Conservation (phyloP, 305 asterid species). For the Fraxinus angustifolia region DNA sequence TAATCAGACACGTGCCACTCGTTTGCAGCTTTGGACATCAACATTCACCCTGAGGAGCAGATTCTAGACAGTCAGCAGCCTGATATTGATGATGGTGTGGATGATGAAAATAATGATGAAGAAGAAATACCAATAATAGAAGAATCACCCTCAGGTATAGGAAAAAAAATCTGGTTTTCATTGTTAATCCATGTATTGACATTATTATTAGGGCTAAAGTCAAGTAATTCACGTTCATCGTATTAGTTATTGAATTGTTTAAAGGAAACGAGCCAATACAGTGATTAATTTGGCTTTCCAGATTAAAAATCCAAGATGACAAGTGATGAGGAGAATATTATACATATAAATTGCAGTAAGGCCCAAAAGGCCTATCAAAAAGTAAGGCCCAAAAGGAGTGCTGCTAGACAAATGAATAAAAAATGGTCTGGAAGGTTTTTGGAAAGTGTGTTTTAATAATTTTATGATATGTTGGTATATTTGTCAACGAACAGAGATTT, state of each 20-base stretch:
- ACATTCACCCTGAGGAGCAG: conserved; percentile 79
- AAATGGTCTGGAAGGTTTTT: background rate
- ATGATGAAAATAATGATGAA: conserved; percentile 64
- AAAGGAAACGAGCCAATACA: background rate
- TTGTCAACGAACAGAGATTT: background rate
- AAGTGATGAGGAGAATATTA: background rate
- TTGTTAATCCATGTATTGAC: background rate
- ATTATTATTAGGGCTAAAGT: background rate
- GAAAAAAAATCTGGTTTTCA: background rate
- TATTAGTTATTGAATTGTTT: background rate
- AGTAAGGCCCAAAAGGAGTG: background rate
- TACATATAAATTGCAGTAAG: background rate
- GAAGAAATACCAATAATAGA: conserved; percentile 74
- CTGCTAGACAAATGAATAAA: background rate
- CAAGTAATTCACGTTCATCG: background rate
- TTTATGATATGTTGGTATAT: background rate
- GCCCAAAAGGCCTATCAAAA: background rate
- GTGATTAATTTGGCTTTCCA: background rate
- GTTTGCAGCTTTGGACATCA: conserved; percentile 95
- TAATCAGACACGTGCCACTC: conserved; percentile 90
- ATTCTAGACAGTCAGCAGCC: conserved; percentile 55
- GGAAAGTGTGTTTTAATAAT: background rate
- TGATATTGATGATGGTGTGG: conserved; percentile 63
- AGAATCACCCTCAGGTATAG: conserved; percentile 69
- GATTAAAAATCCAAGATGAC: background rate